These are phyloP conservation scores for Bipolaris zeicola DNA, from an alignment of 2,329 filamentous ascomycete genomes.

Conservation along the genomic window DNA sequence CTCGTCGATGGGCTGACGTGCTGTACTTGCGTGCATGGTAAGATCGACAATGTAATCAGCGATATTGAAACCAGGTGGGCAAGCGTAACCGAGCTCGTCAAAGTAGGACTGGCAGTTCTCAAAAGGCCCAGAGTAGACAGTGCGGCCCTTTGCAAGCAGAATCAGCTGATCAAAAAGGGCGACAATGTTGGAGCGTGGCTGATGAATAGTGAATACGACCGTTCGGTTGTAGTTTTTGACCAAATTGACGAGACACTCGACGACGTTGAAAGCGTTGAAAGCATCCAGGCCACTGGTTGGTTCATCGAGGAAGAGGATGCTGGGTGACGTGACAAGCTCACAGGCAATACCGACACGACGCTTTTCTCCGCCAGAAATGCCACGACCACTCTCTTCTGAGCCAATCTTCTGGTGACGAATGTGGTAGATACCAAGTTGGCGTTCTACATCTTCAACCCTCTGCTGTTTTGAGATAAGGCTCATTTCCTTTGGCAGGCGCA, in stretches of 20 bases:
- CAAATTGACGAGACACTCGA: constrained; percentile 91
- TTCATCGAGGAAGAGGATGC: constrained; percentile 95
- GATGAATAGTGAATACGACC: constrained; percentile 97
- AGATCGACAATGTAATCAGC: constrained; percentile 97
- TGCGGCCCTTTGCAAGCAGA: constrained; percentile 83
- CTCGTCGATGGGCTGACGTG: constrained; percentile 60
- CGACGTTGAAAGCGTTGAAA: constrained; percentile 97
- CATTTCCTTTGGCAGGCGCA: constrained; percentile 94
- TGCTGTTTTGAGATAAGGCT: constrained; percentile 85
- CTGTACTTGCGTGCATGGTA: constrained; percentile 87
- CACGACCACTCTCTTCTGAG: constrained; percentile 92
- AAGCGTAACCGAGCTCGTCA: constrained; percentile 86
- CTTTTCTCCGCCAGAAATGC: constrained; percentile 97
- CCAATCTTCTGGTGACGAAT: constrained; percentile 96
- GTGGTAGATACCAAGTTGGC: constrained; percentile 90
- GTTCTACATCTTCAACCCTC: constrained; percentile 89
- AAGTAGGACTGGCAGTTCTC: constrained; percentile 89
- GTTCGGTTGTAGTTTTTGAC: constrained; percentile 97
- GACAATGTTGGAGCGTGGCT: constrained; percentile 97
- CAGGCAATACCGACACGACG: constrained; percentile 95
- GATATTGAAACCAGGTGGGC: constrained; percentile 97
- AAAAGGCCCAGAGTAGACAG: constrained; percentile 94
- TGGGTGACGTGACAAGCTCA: constrained; percentile 95
- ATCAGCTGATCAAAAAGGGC: constrained; percentile 95
- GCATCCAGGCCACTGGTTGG: constrained; percentile 95